A percentile compares a stretch with the other conserved stretches of the same genome.
These are phyloP conservation scores for Colletotrichum tropicicola DNA, from an alignment of 2,329 filamentous ascomycete species.

Conservation along the genomic window DNA sequence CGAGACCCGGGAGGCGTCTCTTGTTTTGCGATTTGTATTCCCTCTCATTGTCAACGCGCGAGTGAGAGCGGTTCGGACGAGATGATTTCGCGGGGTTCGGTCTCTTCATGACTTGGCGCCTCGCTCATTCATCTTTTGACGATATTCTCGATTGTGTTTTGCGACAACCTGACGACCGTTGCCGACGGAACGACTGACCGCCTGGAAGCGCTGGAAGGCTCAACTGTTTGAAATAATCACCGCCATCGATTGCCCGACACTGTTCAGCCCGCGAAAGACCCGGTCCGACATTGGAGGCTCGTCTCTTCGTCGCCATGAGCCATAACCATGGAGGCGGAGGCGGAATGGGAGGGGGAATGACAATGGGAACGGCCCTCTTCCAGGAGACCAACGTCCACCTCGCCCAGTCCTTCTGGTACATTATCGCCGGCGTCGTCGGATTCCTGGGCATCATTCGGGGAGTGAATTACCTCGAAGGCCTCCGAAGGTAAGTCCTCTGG, in stretches of 20 bases:
- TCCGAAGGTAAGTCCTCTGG: slow-evolving; percentile 48
- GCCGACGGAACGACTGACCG: background rate
- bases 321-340: slow-evolving; percentile 30
- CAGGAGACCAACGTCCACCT: slow-evolving; percentile 57
- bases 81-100: background rate
- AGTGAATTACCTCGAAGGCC: slow-evolving; percentile 53
- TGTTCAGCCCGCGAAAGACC: background rate
- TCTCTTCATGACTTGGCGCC: background rate
- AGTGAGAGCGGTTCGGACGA: background rate
- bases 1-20: background rate
- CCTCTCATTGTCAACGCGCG: background rate
- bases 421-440: slow-evolving; percentile 58
- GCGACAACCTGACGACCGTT: background rate
- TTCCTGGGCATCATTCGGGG: slow-evolving; percentile 49
- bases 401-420: slow-evolving; percentile 68
- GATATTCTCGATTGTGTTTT: background rate
- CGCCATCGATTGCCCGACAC: background rate
- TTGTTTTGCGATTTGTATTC: background rate
- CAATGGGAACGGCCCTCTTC: slow-evolving; percentile 49
- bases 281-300: background rate
- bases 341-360: slow-evolving; percentile 23
- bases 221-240: background rate
- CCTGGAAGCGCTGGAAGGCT: background rate
- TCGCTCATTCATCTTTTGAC: background rate
- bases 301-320: slow-evolving; percentile 25